Evolutionary conservation across 2,329 filamentous ascomycete species (phyloP).

Genomic region (Microcyclospora pomicola): DNA sequence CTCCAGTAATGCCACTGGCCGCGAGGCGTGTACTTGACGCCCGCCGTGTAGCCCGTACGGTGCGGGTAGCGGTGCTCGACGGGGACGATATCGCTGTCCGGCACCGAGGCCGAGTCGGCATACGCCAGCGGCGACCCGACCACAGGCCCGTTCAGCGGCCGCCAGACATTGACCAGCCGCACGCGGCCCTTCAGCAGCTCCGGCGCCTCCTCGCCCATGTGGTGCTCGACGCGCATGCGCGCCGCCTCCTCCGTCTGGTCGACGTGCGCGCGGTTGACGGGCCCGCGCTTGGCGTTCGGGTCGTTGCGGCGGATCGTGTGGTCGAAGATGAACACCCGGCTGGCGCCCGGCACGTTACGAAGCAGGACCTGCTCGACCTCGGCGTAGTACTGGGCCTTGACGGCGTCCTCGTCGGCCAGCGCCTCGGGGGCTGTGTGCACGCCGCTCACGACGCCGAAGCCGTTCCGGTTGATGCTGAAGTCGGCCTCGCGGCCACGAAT

Average conservation of each 20-base stretch:
- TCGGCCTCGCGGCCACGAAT: conserved; percentile 54
- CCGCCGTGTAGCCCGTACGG: conserved; percentile 61
- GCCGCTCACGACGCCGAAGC: conserved; percentile 53
- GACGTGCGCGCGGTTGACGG: conserved; percentile 64
- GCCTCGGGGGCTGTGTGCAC: conserved; percentile 41
- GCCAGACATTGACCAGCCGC: conserved; percentile 81
- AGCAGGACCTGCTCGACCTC: conserved; percentile 65
- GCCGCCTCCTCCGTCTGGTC: conserved; percentile 64
- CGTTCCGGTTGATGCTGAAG: conserved; percentile 58
- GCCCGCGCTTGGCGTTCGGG: conserved; percentile 46
- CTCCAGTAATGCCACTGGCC: conserved; percentile 72
- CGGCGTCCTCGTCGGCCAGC: conserved; percentile 56
- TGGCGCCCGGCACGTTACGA: conserved; percentile 49
- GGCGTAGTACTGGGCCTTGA: conserved; percentile 65
- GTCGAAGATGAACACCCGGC: conserved; percentile 64
- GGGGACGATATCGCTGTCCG: conserved; percentile 51
- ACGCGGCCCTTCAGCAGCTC: conserved; percentile 53
- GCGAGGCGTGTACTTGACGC: conserved; percentile 44
- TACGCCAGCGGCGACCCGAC: conserved; percentile 44
- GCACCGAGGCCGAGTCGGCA: conserved; percentile 41
- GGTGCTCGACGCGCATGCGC: conserved; percentile 50
- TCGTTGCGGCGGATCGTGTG: conserved; percentile 66
- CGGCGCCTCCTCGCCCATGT: conserved; percentile 55
- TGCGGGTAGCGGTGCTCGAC: conserved; percentile 62
- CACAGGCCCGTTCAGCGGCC: conserved; percentile 45